Evolutionary conservation across 768 basidiomycete species (phyloP), one percentile per base, ranked within the genome.

Genomic region (Russula olivacea): DNA sequence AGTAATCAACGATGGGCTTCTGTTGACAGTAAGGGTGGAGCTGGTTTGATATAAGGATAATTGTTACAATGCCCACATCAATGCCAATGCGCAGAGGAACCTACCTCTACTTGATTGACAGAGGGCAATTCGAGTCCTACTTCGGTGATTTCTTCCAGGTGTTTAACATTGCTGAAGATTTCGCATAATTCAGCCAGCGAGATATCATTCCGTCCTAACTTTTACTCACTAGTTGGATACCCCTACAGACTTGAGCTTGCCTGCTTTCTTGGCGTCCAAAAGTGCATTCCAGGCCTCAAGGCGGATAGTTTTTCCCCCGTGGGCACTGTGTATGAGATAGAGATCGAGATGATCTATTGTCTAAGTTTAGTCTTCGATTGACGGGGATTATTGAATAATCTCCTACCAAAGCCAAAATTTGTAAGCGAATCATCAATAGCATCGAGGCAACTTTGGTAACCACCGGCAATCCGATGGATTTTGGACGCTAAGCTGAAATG

Each of bases 51-150:
- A 23, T 56, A 51, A 50, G n/a, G 15, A n/a, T 8, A 8, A 30
- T 47, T 3, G 25, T 43, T 21, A 34, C 43, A 45, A 30, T 1
- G n/a, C 3, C 32, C 5, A 52, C 28, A 43, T 21, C 14, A 4
- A 49, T 38, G 28, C 4, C 47, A 47, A 25, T 28, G 15, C 25
- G 25, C 23, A 5, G 25, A 45, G 21, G 38, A 8, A 17, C 7
- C 36, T 69, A 84, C 90, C 81, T 93, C 90, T 61, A 93, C 82
- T 71, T 93, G 91, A 69, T 93, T 92, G 55, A 93, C 85, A 5
- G 84, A 74, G 15, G 91, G 91, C 68, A 80, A 74, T 61, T 83
- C 82, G 50, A 82, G 76, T 3, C 87, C 87, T 0, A 83, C 84
- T 10, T 74, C 73, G 61, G 74, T 78, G 56, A 93, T 86, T 73